Conservation (phyloP, 2,329 filamentous ascomycete species). For the Colletotrichum sp. region DNA sequence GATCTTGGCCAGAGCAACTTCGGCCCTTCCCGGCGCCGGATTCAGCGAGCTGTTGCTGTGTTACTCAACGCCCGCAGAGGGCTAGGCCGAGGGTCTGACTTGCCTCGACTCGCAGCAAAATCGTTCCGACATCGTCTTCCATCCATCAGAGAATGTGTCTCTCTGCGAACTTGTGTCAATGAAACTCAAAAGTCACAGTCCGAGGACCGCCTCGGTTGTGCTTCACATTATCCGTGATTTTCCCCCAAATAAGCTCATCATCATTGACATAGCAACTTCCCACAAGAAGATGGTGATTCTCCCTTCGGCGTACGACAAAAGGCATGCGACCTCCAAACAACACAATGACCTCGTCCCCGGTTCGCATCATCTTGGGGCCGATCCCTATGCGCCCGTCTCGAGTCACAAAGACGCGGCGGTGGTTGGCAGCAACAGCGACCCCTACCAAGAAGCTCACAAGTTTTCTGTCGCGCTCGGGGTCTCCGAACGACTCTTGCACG, state of each 20-base stretch:
- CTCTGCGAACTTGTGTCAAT: not conserved
- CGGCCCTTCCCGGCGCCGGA: not conserved
- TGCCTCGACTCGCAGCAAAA: not conserved
- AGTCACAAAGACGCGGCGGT: constrained; percentile 8
- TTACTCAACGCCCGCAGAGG: not conserved
- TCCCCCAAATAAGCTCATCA: constrained; percentile 21
- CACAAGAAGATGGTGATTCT: constrained; percentile 7
- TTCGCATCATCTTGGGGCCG: constrained; percentile 15
- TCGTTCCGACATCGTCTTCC: not conserved
- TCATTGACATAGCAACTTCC: constrained; percentile 21
- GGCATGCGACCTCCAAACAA: constrained; percentile 22
- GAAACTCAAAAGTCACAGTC: constrained; percentile 2
- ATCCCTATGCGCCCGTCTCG: constrained; percentile 15
- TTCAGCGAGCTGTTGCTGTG: not conserved
- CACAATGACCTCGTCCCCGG: constrained; percentile 15
- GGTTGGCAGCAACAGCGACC: not conserved
- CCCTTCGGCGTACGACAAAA: constrained; percentile 7
- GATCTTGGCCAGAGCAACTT: not conserved
- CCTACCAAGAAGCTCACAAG: not conserved
- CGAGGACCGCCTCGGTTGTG: not conserved
- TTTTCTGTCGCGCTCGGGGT: not conserved
- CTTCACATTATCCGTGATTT: constrained; percentile 10
- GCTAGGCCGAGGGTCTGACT: not conserved
- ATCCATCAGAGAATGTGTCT: not conserved
- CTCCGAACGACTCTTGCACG: not conserved